phyloP scores from a whole-genome alignment of 1,284 basidiomycete genomes.

The Cystobasidiaceae sp. region DNA sequence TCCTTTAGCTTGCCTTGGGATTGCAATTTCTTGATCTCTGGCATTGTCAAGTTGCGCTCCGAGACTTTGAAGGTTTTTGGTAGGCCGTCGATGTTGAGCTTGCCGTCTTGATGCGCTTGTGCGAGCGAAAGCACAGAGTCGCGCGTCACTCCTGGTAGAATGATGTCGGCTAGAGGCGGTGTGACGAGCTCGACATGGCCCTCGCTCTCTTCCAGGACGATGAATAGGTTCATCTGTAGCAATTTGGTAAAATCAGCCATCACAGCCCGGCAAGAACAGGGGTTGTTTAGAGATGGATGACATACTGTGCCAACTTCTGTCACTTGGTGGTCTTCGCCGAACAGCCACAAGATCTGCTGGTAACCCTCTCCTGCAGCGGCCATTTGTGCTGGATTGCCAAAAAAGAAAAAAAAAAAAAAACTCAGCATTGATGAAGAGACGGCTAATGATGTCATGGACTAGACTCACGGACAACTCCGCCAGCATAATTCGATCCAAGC shows the following conservation, averaged over 20 bases:
- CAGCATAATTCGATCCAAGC: slow-evolving; percentile 63
- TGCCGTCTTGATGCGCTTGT: slow-evolving; percentile 63
- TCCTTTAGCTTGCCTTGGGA: slow-evolving; percentile 70
- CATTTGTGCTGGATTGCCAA: slow-evolving; percentile 60
- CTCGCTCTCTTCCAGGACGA: slow-evolving; percentile 69
- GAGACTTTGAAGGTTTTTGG: slow-evolving; percentile 65
- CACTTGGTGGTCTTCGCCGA: slow-evolving; percentile 76
- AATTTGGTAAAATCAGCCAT: background rate
- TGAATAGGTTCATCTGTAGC: slow-evolving; percentile 79
- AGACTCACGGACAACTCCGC: slow-evolving; percentile 59
- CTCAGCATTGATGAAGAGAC: background rate
- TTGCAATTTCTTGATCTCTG: slow-evolving; percentile 71
- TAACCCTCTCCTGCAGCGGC: slow-evolving; percentile 79
- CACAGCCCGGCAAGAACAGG: background rate
- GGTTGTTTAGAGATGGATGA: slow-evolving; percentile 31
- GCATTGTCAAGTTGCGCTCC: slow-evolving; percentile 84
- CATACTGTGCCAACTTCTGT: slow-evolving; percentile 54
- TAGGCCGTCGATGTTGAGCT: slow-evolving; percentile 56
- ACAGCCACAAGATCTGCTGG: slow-evolving; percentile 91
- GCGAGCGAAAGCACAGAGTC: slow-evolving; percentile 83
- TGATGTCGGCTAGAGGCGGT: slow-evolving; percentile 88
- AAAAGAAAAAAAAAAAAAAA: background rate
- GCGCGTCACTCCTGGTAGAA: slow-evolving; percentile 92
- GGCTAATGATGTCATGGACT: background rate
- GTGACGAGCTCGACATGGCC: slow-evolving; percentile 80